These are phyloP conservation scores for Intubia oerlemansii DNA, from an alignment of 2,329 filamentous ascomycete species.

Conservation along the genomic window DNA sequence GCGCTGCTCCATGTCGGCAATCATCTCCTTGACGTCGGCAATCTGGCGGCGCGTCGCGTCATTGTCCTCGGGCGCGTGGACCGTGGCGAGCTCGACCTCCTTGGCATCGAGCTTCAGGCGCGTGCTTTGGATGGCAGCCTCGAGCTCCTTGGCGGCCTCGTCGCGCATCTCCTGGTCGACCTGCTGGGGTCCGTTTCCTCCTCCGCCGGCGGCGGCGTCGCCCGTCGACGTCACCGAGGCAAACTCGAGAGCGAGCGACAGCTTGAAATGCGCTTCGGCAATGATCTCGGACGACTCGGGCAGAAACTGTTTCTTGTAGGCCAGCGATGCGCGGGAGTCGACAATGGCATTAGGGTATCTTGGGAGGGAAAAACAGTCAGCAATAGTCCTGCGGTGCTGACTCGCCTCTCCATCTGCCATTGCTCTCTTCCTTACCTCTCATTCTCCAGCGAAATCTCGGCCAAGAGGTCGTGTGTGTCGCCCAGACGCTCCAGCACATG, in stretches of 20 bases:
- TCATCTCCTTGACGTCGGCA: slow-evolving; percentile 53
- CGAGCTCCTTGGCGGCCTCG: slow-evolving; percentile 50
- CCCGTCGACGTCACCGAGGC: slow-evolving; percentile 47
- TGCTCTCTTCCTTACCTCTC: slow-evolving; percentile 35
- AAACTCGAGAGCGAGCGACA: slow-evolving; percentile 87
- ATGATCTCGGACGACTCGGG: slow-evolving; percentile 64
- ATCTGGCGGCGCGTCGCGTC: slow-evolving; percentile 41
- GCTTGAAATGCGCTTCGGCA: slow-evolving; percentile 90
- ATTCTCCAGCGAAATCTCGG: slow-evolving; percentile 93
- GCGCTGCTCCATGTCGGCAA: slow-evolving; percentile 58
- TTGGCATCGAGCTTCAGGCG: slow-evolving; percentile 49
- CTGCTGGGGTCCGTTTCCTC: slow-evolving; percentile 22
- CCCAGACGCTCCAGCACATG: slow-evolving; percentile 70
- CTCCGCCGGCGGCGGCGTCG: slow-evolving; percentile 18
- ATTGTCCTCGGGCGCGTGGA: slow-evolving; percentile 44
- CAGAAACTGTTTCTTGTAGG: slow-evolving; percentile 60
- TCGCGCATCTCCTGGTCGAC: slow-evolving; percentile 50
- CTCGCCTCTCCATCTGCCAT: background rate
- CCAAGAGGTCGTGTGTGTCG: slow-evolving; percentile 82
- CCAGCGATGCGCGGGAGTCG: slow-evolving; percentile 59
- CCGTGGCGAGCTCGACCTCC: slow-evolving; percentile 41
- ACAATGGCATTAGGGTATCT: slow-evolving; percentile 70
- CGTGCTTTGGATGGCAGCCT: slow-evolving; percentile 53
- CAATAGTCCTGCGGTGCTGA: background rate
- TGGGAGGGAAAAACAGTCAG: background rate